Percentiles rank a stretch among this genome's conserved stretches.
These are phyloP conservation scores for Cryphonectria naterciae DNA, from an alignment of 2,329 filamentous ascomycete genomes.

Conservation along the genomic window DNA sequence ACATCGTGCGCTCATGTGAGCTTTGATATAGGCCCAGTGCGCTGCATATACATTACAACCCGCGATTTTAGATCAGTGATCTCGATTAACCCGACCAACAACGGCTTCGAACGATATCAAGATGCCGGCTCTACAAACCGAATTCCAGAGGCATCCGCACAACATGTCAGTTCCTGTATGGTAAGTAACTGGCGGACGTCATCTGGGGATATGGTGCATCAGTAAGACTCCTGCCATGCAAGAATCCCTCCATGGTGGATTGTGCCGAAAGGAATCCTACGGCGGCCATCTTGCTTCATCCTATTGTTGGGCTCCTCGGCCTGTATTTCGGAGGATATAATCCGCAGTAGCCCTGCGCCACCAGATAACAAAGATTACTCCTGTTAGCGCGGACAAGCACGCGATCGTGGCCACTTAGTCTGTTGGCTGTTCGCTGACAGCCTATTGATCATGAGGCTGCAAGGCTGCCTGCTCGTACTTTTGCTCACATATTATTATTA, in stretches of 20 bases:
- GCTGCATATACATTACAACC: background rate
- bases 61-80: background rate
- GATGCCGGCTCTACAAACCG: constrained; percentile 1
- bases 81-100: background rate
- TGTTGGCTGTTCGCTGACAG: background rate
- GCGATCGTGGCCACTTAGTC: too few species aligned
- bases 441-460: background rate
- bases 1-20: background rate
- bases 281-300: background rate
- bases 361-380: background rate
- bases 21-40: background rate
- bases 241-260: background rate
- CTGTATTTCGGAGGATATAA: constrained; percentile 19
- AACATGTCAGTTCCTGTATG: background rate
- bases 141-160: background rate
- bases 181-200: background rate
- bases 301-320: constrained; percentile 3
- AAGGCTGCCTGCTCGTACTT: background rate
- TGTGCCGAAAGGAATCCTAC: constrained; percentile 3
- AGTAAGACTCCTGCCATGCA: background rate
- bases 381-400: background rate
- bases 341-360: background rate
- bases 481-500: background rate
- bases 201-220: background rate
- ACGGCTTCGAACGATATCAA: background rate